phyloP scores from a whole-genome alignment of 306 rosid genomes.

The Dicorynia guianensis region DNA sequence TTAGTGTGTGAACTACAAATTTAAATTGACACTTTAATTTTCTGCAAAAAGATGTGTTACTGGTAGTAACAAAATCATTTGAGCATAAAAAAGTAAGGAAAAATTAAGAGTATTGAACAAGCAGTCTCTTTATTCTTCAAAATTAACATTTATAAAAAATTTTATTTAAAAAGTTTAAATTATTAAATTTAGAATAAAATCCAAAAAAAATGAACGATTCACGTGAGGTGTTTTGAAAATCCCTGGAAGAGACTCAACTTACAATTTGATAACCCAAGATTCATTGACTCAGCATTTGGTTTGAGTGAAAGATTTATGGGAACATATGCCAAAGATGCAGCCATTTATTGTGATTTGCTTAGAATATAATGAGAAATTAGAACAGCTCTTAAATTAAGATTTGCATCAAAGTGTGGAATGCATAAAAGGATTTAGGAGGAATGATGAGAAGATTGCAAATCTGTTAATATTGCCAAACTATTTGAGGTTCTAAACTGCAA shows the following conservation, averaged over 20 bases:
- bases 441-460: no score
- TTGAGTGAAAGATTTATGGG: constrained; percentile 13
- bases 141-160: no score
- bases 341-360: neutral
- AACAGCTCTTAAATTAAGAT: neutral
- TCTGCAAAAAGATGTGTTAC: neutral
- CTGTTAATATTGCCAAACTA: constrained; percentile 2
- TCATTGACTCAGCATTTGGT: neutral
- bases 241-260: neutral
- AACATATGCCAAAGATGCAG: constrained; percentile 26
- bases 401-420: neutral
- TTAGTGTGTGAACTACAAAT: neutral
- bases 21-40: constrained; percentile 5
- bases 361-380: constrained; percentile 6
- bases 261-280: neutral
- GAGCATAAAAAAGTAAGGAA: neutral
- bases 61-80: neutral
- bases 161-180: no score
- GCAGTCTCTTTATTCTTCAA: no score
- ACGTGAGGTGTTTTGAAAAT: no score
- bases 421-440: neutral
- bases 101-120: neutral
- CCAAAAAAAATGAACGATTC: no score
- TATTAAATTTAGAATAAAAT: no score
- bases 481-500: constrained; percentile 28